phyloP scores from a whole-genome alignment of 176 grass and related monocot species.

The Cocos nucifera region DNA sequence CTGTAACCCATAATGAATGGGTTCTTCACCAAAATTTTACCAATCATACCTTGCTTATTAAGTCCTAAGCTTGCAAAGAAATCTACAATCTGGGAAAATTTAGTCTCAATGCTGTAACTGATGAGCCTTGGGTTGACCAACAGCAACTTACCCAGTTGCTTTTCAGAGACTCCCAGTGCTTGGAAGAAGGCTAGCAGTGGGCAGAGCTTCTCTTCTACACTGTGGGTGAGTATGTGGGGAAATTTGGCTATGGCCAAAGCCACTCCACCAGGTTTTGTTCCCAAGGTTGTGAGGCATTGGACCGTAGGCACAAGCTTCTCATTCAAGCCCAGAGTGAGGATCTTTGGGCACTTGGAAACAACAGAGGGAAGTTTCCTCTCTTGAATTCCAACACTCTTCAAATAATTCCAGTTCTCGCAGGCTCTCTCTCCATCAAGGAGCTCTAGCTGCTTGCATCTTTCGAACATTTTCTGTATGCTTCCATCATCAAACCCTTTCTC shows the following conservation, averaged over 20 bases:
- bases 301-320: constrained; percentile 69
- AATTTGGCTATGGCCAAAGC: constrained; percentile 72
- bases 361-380: constrained; percentile 64
- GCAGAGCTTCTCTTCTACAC: constrained; percentile 84
- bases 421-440: constrained; percentile 39
- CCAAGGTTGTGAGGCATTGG: constrained; percentile 64
- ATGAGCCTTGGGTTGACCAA: constrained; percentile 81
- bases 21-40: constrained; percentile 71
- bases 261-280: constrained; percentile 59
- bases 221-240: constrained; percentile 74
- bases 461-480: constrained; percentile 39
- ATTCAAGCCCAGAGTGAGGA: constrained; percentile 63
- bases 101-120: constrained; percentile 88
- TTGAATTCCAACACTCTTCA: constrained; percentile 50
- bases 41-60: constrained; percentile 52
- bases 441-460: constrained; percentile 57
- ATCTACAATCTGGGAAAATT: constrained; percentile 58
- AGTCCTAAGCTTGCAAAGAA: constrained; percentile 60
- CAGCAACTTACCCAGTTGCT: constrained; percentile 78
- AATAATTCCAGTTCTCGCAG: constrained; percentile 63
- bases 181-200: constrained; percentile 86
- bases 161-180: constrained; percentile 62
- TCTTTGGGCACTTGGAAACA: constrained; percentile 79
- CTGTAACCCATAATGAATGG: constrained; percentile 86
- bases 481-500: constrained; percentile 80